Percentiles rank a stretch among this genome's conserved stretches.
Conservation (phyloP, 495 filamentous ascomycete genomes). For the Tuber microsphaerosporum region DNA sequence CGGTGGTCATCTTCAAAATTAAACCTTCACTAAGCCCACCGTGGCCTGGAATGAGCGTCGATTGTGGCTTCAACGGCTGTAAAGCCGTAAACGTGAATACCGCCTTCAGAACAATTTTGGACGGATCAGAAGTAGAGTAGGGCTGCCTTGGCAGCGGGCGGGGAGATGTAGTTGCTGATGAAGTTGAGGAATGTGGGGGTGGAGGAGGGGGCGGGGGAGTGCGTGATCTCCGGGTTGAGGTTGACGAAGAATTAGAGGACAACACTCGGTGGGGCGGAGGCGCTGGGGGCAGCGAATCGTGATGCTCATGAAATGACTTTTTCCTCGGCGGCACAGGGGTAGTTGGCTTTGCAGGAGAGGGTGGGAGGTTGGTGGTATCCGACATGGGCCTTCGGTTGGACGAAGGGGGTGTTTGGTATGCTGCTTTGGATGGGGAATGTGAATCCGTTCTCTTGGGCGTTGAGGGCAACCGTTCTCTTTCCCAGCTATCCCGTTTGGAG, state of each 20-base stretch:
- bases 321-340: slow-evolving; percentile 20
- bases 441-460: slow-evolving; percentile 20
- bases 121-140: slow-evolving; percentile 79
- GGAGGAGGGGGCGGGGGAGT: slow-evolving; percentile 33
- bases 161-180: slow-evolving; percentile 35
- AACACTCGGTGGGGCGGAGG: slow-evolving; percentile 27
- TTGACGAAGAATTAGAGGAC: slow-evolving; percentile 27
- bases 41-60: slow-evolving; percentile 68
- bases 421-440: slow-evolving; percentile 44
- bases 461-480: slow-evolving; percentile 18
- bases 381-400: slow-evolving; percentile 34
- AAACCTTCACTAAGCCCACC: slow-evolving; percentile 77
- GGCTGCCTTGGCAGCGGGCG: slow-evolving; percentile 41
- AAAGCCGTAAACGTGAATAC: slow-evolving; percentile 85
- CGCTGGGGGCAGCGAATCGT: slow-evolving; percentile 6
- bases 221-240: slow-evolving; percentile 17
- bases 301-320: neutral
- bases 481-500: slow-evolving; percentile 49
- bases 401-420: slow-evolving; percentile 43
- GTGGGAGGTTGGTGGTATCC: slow-evolving; percentile 23
- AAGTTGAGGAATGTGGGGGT: slow-evolving; percentile 39
- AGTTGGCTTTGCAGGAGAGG: slow-evolving; percentile 19
- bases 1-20: slow-evolving; percentile 73
- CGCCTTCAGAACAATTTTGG: slow-evolving; percentile 88
- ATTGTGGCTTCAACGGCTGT: slow-evolving; percentile 70